Evolutionary conservation across 2,329 filamentous ascomycete genomes (phyloP).

Genomic region (Ophiosphaerella herpotricha): DNA sequence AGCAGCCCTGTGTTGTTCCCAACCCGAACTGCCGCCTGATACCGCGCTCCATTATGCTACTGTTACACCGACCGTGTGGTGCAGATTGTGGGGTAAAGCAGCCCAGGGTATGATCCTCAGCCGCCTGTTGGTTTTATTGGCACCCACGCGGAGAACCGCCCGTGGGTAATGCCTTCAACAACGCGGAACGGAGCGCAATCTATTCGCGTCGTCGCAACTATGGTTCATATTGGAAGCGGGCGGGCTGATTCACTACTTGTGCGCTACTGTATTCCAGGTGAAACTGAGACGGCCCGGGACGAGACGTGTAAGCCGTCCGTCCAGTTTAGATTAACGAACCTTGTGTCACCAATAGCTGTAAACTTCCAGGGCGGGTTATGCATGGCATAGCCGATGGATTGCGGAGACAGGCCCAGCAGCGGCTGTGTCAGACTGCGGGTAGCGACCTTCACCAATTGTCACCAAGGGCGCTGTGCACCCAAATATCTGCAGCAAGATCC

Average conservation of each 20-base stretch:
- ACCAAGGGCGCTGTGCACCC: slow-evolving; percentile 20
- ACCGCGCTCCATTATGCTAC: slow-evolving; percentile 10
- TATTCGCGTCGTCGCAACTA: slow-evolving; percentile 14
- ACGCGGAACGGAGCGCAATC: slow-evolving; percentile 13
- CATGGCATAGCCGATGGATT: slow-evolving; percentile 27
- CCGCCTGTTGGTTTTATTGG: slow-evolving; percentile 18
- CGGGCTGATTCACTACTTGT: slow-evolving; percentile 9
- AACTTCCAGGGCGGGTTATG: slow-evolving; percentile 20
- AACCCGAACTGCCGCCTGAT: slow-evolving; percentile 21
- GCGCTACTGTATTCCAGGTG: slow-evolving; percentile 19
- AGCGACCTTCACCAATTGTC: slow-evolving; percentile 10
- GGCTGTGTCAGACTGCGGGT: slow-evolving; percentile 20
- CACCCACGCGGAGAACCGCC: slow-evolving; percentile 25
- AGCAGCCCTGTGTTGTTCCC: slow-evolving; percentile 22
- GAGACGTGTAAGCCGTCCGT: slow-evolving; percentile 32
- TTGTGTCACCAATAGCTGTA: slow-evolving; percentile 29
- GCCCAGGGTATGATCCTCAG: slow-evolving; percentile 20
- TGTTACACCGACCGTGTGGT: slow-evolving; percentile 25
- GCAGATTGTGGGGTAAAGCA: slow-evolving; percentile 31
- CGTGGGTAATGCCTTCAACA: slow-evolving; percentile 8
- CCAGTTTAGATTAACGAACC: slow-evolving; percentile 41
- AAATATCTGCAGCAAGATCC: slow-evolving; percentile 26
- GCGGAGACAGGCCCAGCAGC: slow-evolving; percentile 13
- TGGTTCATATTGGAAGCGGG: slow-evolving; percentile 12
- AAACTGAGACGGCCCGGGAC: slow-evolving; percentile 41